Evolutionary conservation across 2,329 filamentous ascomycete genomes (phyloP).

Genomic region (Fusarium papillatum): DNA sequence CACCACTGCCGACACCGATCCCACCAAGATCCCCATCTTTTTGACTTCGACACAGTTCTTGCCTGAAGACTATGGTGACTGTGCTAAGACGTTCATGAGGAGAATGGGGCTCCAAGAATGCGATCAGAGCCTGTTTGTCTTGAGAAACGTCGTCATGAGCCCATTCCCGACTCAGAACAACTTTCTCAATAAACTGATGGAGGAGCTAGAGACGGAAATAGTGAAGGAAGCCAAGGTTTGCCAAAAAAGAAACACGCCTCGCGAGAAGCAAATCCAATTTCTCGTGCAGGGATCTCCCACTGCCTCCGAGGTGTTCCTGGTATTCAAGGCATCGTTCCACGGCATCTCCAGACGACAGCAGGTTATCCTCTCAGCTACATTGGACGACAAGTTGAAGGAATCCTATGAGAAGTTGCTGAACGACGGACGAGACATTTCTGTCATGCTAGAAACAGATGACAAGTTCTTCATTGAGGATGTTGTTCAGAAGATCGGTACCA

Average conservation of each 20-base stretch:
- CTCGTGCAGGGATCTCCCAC: constrained; percentile 51
- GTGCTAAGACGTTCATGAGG: constrained; percentile 55
- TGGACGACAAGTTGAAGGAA: background rate
- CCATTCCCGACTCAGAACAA: constrained; percentile 56
- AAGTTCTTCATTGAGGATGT: constrained; percentile 2
- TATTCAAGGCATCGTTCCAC: constrained; percentile 56
- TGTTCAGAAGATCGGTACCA: background rate
- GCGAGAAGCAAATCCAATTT: constrained; percentile 52
- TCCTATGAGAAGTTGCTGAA: constrained; percentile 5
- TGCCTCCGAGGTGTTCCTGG: constrained; percentile 51
- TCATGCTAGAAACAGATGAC: constrained; percentile 29
- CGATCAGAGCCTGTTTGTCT: constrained; percentile 55
- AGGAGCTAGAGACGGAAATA: constrained; percentile 48
- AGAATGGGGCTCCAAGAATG: constrained; percentile 52
- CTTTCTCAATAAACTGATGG: constrained; percentile 54
- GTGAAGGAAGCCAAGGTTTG: constrained; percentile 46
- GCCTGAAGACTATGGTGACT: constrained; percentile 55
- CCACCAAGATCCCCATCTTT: constrained; percentile 56
- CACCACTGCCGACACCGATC: constrained; percentile 54
- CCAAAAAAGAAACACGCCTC: constrained; percentile 52
- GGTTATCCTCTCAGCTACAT: constrained; percentile 44
- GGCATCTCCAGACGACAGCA: constrained; percentile 50
- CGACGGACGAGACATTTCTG: constrained; percentile 14
- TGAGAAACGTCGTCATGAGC: constrained; percentile 63
- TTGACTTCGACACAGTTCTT: constrained; percentile 60